Percentiles rank a stretch among this genome's conserved stretches.
Conservation (phyloP, 2,329 filamentous ascomycete genomes). For the Myrmaecium sp. region DNA sequence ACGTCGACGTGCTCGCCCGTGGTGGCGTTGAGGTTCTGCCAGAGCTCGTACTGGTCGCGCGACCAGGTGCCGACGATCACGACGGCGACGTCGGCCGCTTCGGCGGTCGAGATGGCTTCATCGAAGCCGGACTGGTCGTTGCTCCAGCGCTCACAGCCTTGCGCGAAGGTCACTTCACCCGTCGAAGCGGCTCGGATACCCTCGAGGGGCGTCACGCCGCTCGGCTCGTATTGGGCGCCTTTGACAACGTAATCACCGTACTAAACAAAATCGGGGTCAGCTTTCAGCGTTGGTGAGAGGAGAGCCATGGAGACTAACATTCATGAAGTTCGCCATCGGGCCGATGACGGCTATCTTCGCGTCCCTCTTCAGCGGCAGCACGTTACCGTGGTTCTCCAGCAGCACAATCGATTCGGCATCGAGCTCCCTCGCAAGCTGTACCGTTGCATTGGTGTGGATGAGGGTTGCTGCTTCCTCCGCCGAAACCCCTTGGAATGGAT, state of each 20-base stretch:
- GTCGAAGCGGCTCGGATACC: constrained; percentile 44
- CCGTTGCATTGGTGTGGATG: constrained; percentile 44
- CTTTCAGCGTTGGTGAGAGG: background rate
- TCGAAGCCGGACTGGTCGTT: constrained; percentile 49
- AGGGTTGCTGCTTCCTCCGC: constrained; percentile 37
- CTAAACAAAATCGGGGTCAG: constrained; percentile 14
- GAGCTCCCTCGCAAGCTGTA: constrained; percentile 44
- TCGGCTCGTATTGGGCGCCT: constrained; percentile 36
- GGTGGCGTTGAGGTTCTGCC: constrained; percentile 54
- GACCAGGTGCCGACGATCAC: constrained; percentile 63
- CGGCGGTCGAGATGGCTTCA: constrained; percentile 47
- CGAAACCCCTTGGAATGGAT: constrained; percentile 44
- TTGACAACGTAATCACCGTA: constrained; percentile 62
- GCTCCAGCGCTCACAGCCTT: constrained; percentile 60
- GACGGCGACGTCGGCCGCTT: constrained; percentile 52
- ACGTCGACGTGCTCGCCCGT: constrained; percentile 60
- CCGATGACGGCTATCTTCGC: constrained; percentile 59
- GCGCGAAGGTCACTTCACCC: constrained; percentile 45
- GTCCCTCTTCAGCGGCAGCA: constrained; percentile 48
- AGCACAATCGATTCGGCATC: constrained; percentile 56
- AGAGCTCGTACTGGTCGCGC: constrained; percentile 54
- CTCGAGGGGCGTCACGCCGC: constrained; percentile 52
- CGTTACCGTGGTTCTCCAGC: constrained; percentile 50
- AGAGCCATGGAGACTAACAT: constrained; percentile 29
- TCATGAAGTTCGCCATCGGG: constrained; percentile 57